Conservation (phyloP, 2,329 filamentous ascomycete genomes). For the Biscogniauxia sp. region DNA sequence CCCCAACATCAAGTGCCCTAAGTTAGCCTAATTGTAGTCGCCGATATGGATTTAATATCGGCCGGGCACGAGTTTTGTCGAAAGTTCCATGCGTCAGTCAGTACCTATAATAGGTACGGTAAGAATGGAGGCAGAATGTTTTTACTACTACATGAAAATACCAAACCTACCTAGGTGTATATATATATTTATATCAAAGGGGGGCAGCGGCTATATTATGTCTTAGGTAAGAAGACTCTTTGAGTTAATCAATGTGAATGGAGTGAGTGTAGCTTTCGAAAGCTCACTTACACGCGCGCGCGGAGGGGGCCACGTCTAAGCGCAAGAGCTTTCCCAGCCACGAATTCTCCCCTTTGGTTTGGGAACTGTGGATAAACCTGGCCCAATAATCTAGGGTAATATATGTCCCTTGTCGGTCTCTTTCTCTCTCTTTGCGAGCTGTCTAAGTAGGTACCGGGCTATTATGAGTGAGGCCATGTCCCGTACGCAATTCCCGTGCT, state of each 20-base stretch:
- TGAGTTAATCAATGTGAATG: too few species aligned
- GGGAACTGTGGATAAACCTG: neutral
- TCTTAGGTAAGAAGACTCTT: too few species aligned
- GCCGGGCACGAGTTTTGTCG: neutral
- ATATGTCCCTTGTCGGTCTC: neutral
- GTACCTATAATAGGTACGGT: too few species aligned
- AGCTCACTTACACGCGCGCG: too few species aligned
- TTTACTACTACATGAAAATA: too few species aligned
- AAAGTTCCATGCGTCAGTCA: neutral
- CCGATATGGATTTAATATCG: neutral
- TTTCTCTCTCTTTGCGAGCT: too few species aligned
- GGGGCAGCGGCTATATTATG: too few species aligned
- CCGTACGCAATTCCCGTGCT: neutral
- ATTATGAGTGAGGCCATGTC: neutral
- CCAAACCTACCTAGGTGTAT: too few species aligned
- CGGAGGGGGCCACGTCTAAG: too few species aligned
- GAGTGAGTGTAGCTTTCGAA: too few species aligned
- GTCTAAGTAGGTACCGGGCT: neutral
- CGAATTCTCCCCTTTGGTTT: neutral
- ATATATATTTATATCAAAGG: too few species aligned
- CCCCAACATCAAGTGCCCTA: neutral
- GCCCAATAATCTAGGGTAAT: neutral
- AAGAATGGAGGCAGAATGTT: too few species aligned
- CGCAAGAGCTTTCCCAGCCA: neutral
- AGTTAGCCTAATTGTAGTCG: neutral